Evolutionary conservation across 2,329 filamentous ascomycete genomes (phyloP), one percentile per base, ranked within the genome.

Genomic region (Sordariomycetes sp.): DNA sequence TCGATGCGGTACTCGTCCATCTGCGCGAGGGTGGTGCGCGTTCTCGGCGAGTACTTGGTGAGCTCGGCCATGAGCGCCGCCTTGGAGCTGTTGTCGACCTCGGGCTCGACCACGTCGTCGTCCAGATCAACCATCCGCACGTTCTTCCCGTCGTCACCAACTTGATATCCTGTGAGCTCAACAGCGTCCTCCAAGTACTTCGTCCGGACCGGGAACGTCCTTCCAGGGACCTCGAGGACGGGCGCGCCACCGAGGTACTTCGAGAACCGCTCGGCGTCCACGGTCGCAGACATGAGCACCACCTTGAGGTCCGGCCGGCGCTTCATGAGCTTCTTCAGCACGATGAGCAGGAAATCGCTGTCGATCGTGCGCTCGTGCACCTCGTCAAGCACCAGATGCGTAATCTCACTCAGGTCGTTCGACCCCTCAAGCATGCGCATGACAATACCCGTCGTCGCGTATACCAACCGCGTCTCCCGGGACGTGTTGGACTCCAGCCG

Each of bases 291-390:
- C 94, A 99, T 99, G 54, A 99, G 80, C 43, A 99, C 81, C 22
- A 99, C 88, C 71, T 96, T 97, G 56, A 99, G 77, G 62, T 96
- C 89, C 61, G 86, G 87, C 58, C 93, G 82, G 63, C 82, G 82
- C 34, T 81, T 70, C 74, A 97, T 81, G 3, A 99, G 76, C 61
- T 92, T 88, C 67, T 90, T 90, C 55, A 99, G 79, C 1, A 97
- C 89, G 64, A 99, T 94, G 18, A 99, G 79, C 37, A 99, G 77
- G 69, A 99, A 97, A 69, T 99, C 94, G 59, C 92, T 96, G 68
- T 99, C 94, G 64, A 99, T 97, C 14, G 90, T 89, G 61, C 93
- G 85, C 70, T 99, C 94, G 68, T 99, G 94, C 2, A 97, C 93
- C 72, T 99, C 94, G 67, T 99, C 94, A n/a, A 99, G 85, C 53